Base-by-base conservation (phyloP, 2,329 filamentous ascomycete genomes). In the Bisporella sp. region DNA sequence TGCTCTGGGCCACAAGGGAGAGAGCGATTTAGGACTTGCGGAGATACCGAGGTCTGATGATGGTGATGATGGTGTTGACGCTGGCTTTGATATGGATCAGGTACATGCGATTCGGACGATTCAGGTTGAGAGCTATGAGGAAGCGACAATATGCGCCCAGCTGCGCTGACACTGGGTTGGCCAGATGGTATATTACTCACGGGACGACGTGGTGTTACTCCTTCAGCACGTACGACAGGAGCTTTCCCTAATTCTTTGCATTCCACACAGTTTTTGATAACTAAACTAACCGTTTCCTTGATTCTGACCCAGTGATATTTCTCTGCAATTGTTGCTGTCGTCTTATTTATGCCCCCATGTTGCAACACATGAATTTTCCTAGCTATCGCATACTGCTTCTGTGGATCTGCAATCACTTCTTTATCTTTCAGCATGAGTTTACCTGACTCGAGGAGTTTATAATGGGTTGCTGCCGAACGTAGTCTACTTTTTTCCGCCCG, bases 281-380 rank as follows among this genome's bases (percentile, higher is more conserved):
- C 91, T 66, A 92, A 84, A 66, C 87, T 93, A 54, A 96, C 93
- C 1, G 92, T 97, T 70, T 96, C 91, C 68, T 97, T 99, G 72
- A 97, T 97, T 54, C 92, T 82, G 45, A 95, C 91, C 93, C 93
- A 99, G 70, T 97, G 93, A 66, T 92, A 96, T 64, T 85, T 87
- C 65, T 96, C 89, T 8, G 92, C 89, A 62, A 99, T 96, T 21
- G 84, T 86, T 21, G 92, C 91, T 1, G 92, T 97, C 0, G 92
- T 97, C 73, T 96, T 96, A 75, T 99, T 99, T 75, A 97, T 97
- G 47, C 93, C 93, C 5, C 87, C 89, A 65, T 99, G 93, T 41
- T 84, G 78, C 51, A 75, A 70, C 48, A 82, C 75, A 69, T 99
- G 93, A 37, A 91, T 78, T 51, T 78, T 75, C 43, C 87, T 77